Evolutionary conservation across 345 rosid species (phyloP).

Genomic region (Syzygium aromaticum): DNA sequence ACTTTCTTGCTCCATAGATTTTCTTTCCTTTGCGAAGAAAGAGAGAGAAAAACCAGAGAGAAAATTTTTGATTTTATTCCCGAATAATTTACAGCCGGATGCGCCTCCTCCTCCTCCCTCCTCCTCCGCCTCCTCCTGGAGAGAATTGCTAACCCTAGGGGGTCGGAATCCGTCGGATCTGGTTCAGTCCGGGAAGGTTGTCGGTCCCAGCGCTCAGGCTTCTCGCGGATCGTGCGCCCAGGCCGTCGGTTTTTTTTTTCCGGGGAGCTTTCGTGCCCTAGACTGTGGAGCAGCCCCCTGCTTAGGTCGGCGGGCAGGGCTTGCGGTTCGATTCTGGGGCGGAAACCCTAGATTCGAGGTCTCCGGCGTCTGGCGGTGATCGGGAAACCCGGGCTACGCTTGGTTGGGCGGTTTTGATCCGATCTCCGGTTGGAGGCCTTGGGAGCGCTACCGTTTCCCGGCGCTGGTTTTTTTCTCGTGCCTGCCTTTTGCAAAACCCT

Average conservation of each 20-base stretch:
- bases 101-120: neutral
- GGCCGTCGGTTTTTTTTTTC: neutral
- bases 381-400: neutral
- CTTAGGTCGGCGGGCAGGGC: neutral
- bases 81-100: neutral
- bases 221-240: neutral
- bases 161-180: neutral
- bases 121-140: neutral
- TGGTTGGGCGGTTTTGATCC: neutral
- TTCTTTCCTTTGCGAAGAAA: neutral
- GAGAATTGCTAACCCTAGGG: neutral
- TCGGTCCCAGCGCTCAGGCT: neutral
- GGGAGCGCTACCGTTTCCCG: neutral
- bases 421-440: neutral
- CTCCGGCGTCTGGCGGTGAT: neutral
- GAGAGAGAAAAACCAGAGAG: slow-evolving; percentile 6
- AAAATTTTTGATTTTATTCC: neutral
- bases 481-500: neutral
- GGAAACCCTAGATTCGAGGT: slow-evolving; percentile 1
- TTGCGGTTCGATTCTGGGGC: neutral
- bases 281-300: neutral
- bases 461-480: neutral
- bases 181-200: neutral
- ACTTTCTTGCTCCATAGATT: slow-evolving; percentile 17
- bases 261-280: neutral